Base-by-base conservation (phyloP, 202 grass and related monocot genomes). In the Dendrocalamus latiflorus region DNA sequence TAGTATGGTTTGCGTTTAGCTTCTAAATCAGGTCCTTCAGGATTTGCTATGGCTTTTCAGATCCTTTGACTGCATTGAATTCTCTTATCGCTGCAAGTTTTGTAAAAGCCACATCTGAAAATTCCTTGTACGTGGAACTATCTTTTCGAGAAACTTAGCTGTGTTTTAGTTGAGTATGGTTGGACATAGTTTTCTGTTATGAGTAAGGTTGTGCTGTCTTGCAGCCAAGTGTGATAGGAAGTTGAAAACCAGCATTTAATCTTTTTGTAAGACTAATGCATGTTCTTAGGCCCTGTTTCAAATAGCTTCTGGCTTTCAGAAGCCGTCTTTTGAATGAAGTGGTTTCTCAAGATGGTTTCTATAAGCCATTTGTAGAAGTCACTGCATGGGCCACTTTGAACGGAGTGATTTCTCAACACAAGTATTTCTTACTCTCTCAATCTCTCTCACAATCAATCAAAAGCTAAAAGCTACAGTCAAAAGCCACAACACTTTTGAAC, bases 151-250 rank as follows among this genome's bases (percentile, higher is more conserved):
- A 57, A 37, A 33, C 9, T 47, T 74, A 67, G 20, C 18, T 74
- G 5, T 58, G 39, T 74, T 73, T 58, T 86, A 60, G 45, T 36
- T 39, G 17, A 56, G n/a, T 56, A 72, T 54, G 72, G 72, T 58
- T 22, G 33, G 36, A 34, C 15, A 20, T 72, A 44, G 36, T 66
- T 55, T 67, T 57, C 71, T 75, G 17, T 56, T 39, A 22, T 17
- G 50, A 5, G 15, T 75, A 36, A 38, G 30, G 8, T 65, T 41
- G 13, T 42, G 58, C 21, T 66, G 18, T 75, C 70, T 49, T 75
- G 45, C 16, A 70, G 1, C 22, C 24, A 65, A 37, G 5, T 36
- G 5, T 36, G 34, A 36, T 36, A 36, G 34, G 34, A 36, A 36
- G 34, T 54, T 21, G 1, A 65, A 47, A 53, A 33, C 12, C 0